A percentile compares a stretch with the other conserved stretches of the same genome.
Conservation (phyloP, 1,284 basidiomycete genomes). For the Microbotryomycetes sp. region DNA sequence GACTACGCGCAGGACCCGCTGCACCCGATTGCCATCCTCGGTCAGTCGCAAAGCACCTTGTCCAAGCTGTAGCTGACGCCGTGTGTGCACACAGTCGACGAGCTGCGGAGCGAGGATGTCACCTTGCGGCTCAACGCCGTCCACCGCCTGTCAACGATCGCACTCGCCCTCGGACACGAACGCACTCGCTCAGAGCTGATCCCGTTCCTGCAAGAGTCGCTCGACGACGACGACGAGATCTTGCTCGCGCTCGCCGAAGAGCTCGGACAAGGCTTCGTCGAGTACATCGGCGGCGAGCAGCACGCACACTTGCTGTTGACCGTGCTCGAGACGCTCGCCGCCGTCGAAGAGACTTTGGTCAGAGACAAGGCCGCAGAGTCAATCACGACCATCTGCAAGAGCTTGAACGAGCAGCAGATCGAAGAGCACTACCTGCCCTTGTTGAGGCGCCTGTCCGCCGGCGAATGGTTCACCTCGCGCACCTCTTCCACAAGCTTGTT, state of each 20-base stretch:
- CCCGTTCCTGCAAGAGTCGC: constrained; percentile 93
- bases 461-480: constrained; percentile 99
- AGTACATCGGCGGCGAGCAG: constrained; percentile 88
- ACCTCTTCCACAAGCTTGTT: constrained; percentile 94
- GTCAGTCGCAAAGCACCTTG: constrained; percentile 2
- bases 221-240: constrained; percentile 99
- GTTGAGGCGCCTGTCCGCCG: constrained; percentile 76
- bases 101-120: constrained; percentile 92
- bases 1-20: constrained; percentile 18
- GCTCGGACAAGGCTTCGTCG: constrained; percentile 72
- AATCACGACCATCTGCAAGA: constrained; percentile 79
- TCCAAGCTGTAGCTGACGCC: background rate
- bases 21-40: constrained; percentile 31
- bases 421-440: constrained; percentile 91
- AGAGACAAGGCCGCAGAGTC: constrained; percentile 98
- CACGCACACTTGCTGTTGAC: constrained; percentile 84
- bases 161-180: constrained; percentile 90
- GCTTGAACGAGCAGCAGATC: constrained; percentile 71
- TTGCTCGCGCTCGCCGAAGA: constrained; percentile 94
- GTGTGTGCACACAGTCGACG: constrained; percentile 54
- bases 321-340: constrained; percentile 90
- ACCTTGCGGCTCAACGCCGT: constrained; percentile 89
- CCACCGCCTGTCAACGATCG: constrained; percentile 96
- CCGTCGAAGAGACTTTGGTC: constrained; percentile 96
- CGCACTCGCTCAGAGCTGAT: constrained; percentile 93